These are phyloP conservation scores for Ustilago lituana DNA, from an alignment of 1,284 basidiomycete genomes.

Conservation along the genomic window DNA sequence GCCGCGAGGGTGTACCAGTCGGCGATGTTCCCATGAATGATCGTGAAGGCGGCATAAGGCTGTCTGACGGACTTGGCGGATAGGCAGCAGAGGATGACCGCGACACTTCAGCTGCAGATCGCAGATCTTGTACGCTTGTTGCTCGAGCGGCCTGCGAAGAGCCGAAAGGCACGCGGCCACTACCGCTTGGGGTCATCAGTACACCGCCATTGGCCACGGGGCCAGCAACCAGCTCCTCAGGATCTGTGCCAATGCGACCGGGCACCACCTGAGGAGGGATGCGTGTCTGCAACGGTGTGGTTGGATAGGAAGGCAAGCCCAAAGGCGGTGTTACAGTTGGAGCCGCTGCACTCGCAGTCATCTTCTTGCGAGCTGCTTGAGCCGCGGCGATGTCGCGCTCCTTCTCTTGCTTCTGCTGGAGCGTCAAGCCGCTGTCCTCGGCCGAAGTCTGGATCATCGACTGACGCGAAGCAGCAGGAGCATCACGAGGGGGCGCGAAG, in stretches of 20 bases:
- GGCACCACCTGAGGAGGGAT: conserved; percentile 18
- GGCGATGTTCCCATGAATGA: conserved; percentile 53
- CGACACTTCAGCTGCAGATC: conserved; percentile 28
- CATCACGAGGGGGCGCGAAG: conserved; percentile 35
- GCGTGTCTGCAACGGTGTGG: conserved; percentile 27
- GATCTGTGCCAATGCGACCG: conserved; percentile 19
- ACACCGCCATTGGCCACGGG: conserved; percentile 2
- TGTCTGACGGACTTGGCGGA: conserved; percentile 34
- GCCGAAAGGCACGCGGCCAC: conserved; percentile 25
- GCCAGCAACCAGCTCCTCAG: conserved; percentile 9
- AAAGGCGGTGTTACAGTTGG: conserved; percentile 15
- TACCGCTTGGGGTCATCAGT: conserved; percentile 16
- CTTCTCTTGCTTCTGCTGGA: conserved; percentile 44
- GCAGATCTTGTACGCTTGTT: conserved; percentile 51
- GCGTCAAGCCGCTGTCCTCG: conserved; percentile 34
- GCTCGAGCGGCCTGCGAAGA: conserved; percentile 45
- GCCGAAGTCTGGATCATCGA: conserved; percentile 20
- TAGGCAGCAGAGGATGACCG: conserved; percentile 34
- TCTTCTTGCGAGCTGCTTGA: conserved; percentile 48
- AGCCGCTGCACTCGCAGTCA: conserved; percentile 14
- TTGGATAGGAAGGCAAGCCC: conserved; percentile 15
- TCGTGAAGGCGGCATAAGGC: conserved; percentile 55
- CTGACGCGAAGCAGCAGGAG: conserved; percentile 22
- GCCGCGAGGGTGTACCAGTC: conserved; percentile 29
- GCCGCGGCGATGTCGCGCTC: conserved; percentile 52